Base-by-base conservation (phyloP, 495 filamentous ascomycete genomes). In the Penicillium robsamsonii region DNA sequence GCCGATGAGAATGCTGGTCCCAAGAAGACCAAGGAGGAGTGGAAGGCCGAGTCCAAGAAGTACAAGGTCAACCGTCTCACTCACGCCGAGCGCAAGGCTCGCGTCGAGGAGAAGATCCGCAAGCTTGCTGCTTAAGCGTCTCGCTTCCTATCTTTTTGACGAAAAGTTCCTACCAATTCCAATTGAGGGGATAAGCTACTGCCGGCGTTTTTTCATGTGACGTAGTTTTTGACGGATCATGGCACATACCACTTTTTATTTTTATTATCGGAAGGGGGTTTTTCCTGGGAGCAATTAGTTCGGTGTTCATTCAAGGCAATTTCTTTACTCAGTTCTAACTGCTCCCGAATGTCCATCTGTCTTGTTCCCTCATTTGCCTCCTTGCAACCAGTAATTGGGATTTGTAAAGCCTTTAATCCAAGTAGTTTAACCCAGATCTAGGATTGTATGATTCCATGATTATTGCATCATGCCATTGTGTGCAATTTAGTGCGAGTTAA, bases 11-110 rank as follows among this genome's bases (percentile, higher is more conserved):
- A 86, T 43, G 91, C 81, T 33, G 87, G 68, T 29, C 67, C 82
- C 74, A 89, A 91, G 84, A 97, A 96, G 91, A 82, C 74, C 78
- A 96, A 96, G 88, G 94, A 90, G 62, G 83, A 96, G 81, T 96
- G 87, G 85, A 99, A 97, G 90, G 81, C 82, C 67, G 92, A 97
- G 88, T 87, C 86, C 70, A 83, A 89, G 77, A 96, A 99, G 85
- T 90, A 86, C 85, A 80, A 78, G 76, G 76, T 80, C 64, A 51
- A 57, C 57, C 95, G 92, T 85, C 82, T 93, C 67, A 86, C 81
- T 75, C 86, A 84, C 76, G 91, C 79, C 18, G 76, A 96, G 88
- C 88, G 84, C 76, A 75, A 81, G 72, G 83, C 85, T 73, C 80
- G 84, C 51, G 85, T 99, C 71, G 80, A 96, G 87, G 83, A 84